Conservation (phyloP, 192 early-diverging fungal genomes). For the Lunasporangiospora selenospora region DNA sequence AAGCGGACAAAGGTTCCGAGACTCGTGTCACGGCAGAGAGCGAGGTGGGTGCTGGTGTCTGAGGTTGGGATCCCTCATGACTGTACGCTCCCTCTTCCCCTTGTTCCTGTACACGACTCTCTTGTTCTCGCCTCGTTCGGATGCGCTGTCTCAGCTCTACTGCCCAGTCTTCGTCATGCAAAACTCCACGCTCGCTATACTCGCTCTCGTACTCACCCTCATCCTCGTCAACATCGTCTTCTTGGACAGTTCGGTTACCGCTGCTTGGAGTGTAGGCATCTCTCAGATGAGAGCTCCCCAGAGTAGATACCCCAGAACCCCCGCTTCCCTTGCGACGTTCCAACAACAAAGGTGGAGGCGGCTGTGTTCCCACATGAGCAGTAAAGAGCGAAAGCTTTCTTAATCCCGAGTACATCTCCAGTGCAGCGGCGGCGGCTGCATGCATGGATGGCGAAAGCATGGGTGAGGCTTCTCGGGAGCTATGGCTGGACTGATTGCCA, state of each 20-base stretch:
- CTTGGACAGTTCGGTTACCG: not conserved
- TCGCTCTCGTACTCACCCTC: constrained; percentile 12
- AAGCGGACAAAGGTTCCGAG: not conserved
- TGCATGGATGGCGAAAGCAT: constrained; percentile 13
- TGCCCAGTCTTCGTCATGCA: constrained; percentile 41
- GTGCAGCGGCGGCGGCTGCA: constrained; percentile 16
- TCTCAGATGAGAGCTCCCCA: no score
- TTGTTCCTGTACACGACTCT: no score
- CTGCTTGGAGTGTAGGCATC: not conserved
- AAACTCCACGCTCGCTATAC: not conserved
- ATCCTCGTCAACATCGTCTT: not conserved
- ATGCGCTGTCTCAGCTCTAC: no score
- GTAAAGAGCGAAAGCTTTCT: constrained; percentile 42
- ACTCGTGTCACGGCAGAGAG: no score
- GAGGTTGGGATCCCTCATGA: not conserved
- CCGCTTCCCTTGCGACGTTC: constrained; percentile 21
- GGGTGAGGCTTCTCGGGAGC: constrained; percentile 1
- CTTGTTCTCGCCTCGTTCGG: no score
- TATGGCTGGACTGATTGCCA: not conserved
- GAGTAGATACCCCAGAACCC: no score
- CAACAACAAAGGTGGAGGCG: constrained; percentile 30
- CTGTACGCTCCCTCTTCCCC: constrained; percentile 4
- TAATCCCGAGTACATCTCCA: constrained; percentile 37
- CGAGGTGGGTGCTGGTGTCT: not conserved
- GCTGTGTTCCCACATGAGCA: constrained; percentile 10